A percentile compares a stretch with the other conserved stretches of the same genome.
phyloP scores from a whole-genome alignment of 2,329 filamentous ascomycete species.

The Sclerotiophoma versabilis region DNA sequence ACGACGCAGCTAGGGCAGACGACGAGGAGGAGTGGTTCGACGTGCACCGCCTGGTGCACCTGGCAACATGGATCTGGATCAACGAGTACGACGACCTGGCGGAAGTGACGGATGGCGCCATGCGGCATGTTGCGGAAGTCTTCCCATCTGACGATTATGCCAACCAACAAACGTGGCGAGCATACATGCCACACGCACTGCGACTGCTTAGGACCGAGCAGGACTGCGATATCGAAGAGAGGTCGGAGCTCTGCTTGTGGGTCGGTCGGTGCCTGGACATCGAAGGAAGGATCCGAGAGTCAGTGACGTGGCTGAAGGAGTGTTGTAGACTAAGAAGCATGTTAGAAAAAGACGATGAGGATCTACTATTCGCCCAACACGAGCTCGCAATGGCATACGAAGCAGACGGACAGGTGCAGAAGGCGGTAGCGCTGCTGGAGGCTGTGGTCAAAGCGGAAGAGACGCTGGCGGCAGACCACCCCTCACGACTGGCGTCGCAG shows the following conservation, averaged over 20 bases:
- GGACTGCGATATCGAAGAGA: neutral
- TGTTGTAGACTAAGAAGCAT: neutral
- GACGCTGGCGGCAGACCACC: neutral
- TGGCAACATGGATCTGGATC: slow-evolving; percentile 16
- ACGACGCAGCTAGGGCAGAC: too few species aligned
- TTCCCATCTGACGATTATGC: neutral
- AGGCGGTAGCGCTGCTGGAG: slow-evolving; percentile 15
- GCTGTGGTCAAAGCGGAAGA: neutral
- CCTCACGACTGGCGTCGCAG: slow-evolving; percentile 3
- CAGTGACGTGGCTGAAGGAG: slow-evolving; percentile 7
- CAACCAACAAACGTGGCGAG: neutral
- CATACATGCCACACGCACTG: neutral
- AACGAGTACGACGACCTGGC: neutral
- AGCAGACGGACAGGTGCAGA: slow-evolving; percentile 12
- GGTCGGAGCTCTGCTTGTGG: neutral
- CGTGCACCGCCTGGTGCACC: slow-evolving; percentile 14
- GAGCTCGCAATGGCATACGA: slow-evolving; percentile 7
- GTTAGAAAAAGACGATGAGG: neutral
- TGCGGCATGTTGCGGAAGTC: neutral
- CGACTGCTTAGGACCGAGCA: neutral
- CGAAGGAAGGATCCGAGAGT: slow-evolving; percentile 7
- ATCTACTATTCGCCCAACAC: slow-evolving; percentile 10
- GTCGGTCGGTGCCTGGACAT: slow-evolving; percentile 4
- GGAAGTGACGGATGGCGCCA: neutral
- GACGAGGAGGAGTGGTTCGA: slow-evolving; percentile 9